Conservation (phyloP, 805 yeast species). For the Hyphopichia homilentoma region DNA sequence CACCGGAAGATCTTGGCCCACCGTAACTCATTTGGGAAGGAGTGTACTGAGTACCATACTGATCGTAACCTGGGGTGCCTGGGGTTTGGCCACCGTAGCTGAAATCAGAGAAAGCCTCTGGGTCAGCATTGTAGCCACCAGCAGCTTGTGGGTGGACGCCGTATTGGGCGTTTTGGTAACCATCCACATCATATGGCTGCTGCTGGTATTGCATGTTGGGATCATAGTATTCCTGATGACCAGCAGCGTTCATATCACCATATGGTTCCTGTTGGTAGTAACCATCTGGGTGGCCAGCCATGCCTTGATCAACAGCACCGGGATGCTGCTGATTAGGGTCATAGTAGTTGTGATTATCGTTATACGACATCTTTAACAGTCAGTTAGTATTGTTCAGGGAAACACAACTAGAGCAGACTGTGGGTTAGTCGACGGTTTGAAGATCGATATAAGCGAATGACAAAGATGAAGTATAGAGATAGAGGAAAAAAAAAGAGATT, state of each 20-base stretch:
- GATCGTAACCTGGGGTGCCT: conserved; percentile 68
- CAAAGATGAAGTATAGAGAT: background rate
- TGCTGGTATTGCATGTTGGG: conserved; percentile 45
- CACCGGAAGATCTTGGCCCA: conserved; percentile 83
- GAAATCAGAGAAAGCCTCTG: conserved; percentile 66
- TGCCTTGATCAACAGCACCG: conserved; percentile 6
- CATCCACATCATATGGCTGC: conserved; percentile 47
- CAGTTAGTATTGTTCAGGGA: conserved; percentile 3
- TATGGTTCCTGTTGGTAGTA: conserved; percentile 32
- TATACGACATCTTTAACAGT: conserved; percentile 50
- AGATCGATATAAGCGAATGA: conserved; percentile 1
- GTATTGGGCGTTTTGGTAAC: conserved; percentile 39
- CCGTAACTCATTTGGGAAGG: conserved; percentile 88
- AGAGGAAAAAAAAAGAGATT: too few species aligned
- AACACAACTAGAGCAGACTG: too few species aligned
- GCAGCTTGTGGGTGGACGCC: conserved; percentile 6
- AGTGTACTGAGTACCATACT: conserved; percentile 67
- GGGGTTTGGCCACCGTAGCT: conserved; percentile 49
- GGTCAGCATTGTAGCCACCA: conserved; percentile 41
- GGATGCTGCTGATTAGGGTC: conserved; percentile 41
- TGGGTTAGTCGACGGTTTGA: conserved; percentile 3
- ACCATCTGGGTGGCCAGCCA: conserved; percentile 15
- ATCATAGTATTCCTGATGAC: conserved; percentile 48
- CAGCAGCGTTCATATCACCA: conserved; percentile 11
- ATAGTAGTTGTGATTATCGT: conserved; percentile 50